Base-by-base conservation (phyloP, 495 filamentous ascomycete species). In the Trichoderma gamsii region DNA sequence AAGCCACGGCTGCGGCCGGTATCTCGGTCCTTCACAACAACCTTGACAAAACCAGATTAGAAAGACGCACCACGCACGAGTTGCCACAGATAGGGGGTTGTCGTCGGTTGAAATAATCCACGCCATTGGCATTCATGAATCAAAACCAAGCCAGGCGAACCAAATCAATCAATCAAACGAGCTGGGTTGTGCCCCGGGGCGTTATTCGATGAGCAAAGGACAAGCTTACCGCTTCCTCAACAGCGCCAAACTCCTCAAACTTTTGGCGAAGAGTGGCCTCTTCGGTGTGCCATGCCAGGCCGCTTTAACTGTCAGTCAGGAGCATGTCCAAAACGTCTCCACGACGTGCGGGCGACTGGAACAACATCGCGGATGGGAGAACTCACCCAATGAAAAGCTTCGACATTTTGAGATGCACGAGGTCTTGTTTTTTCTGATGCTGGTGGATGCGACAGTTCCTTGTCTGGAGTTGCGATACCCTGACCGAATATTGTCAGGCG, bases 281-380 rank as follows among this genome's bases (percentile, higher is more conserved):
- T 76, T 93, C 92, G 65, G 94, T 98, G 84, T 97, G 93, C 94
- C 94, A 98, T 70, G 94, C 92, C 71, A 98, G 92, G 84, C 94
- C 94, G 73, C 94, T 97, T 71, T 61, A 41, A 43, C 44, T 66
- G 68, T 76, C 64, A 79, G 74, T 67, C 65, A 67, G 64, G 23
- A 64, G 29, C 63, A 65, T 4, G 63, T 32, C 27, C 21, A n/a
- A 41, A 4, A 35, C 15, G 27, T 41, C 63, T 29, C 74, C 69
- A 72, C 65, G 69, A 35, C 32, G 32, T 35, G 32, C 21, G n/a
- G 63, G 61, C 49, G 41, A 64, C 38, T n/a, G 52, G 66, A 41
- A 51, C 52, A 25, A 12, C 44, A 16, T 49, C 46, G 35, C 51
- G 27, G 5, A 23, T 5, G 25, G 51, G 64, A 43, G 51, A 64